Evolutionary conservation across 805 yeast genomes (phyloP), one percentile per base, ranked within the genome.

Genomic region (Candida piceae): DNA sequence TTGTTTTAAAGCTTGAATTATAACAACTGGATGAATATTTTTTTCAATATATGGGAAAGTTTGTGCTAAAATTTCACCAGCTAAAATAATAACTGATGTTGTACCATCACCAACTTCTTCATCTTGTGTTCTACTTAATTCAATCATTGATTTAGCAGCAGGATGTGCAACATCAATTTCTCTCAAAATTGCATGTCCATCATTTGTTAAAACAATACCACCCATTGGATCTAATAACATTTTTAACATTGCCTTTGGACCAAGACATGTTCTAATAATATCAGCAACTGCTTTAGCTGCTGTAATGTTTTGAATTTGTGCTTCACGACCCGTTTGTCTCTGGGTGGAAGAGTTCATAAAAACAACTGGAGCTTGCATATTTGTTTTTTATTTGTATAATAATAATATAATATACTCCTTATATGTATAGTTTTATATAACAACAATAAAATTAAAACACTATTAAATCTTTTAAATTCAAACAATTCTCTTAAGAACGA

Each of bases 201-300:
- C 99, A 64, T 93, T 93, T 39, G 99, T 93, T 46, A 93, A 71
- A 12, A 90, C 97, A 49, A 93, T 84, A 22, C 98, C 98, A 22
- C 93, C 90, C 80, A 84, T 83, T 39, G 99, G 99, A 59, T 93
- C 99, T 46, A 93, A 70, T 37, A 93, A 71, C 97, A 93, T 90
- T 68, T 93, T 93, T 44, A 93, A 76, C 98, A 93, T 93, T 24
- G 98, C 98, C 62, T 90, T 90, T 36, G 99, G 99, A 15, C 99
- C 99, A 42, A 93, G 71, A 73, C 99, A 93, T 18, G 98, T 93
- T 62, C 98, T 77, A 52, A 93, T 87, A 56, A 93, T 90, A 62
- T 93, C 98, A 1, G 97, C 94, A 29, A 90, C 97, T 2, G 98
- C 96, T 58, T 93, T 93, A n/a, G 99, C 99, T 4, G 99, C 98